Conservation (phyloP, 2,329 filamentous ascomycete species). For the Aulographum hederae region DNA sequence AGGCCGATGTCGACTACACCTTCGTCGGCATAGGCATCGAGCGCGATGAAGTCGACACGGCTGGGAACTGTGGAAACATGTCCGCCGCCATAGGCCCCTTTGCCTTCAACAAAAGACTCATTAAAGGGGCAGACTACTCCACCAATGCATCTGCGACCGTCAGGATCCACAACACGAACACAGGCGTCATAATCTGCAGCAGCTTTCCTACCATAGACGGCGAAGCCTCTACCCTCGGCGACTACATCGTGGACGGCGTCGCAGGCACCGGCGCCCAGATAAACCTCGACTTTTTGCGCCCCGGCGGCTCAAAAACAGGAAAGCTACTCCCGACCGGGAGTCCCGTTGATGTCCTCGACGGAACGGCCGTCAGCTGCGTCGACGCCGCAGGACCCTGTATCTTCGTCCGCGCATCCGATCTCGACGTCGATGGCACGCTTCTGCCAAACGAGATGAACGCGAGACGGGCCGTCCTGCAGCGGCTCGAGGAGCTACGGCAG, state of each 20-base stretch:
- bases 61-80: slow-evolving; percentile 65
- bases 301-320: slow-evolving; percentile 45
- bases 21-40: slow-evolving; percentile 52
- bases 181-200: slow-evolving; percentile 41
- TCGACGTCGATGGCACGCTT: slow-evolving; percentile 31
- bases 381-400: slow-evolving; percentile 47
- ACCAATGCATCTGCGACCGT: slow-evolving; percentile 26
- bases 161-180: slow-evolving; percentile 54
- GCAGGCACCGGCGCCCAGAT: slow-evolving; percentile 38
- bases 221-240: slow-evolving; percentile 30
- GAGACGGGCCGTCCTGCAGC: slow-evolving; percentile 27
- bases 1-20: slow-evolving; percentile 49
- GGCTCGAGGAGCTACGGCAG: slow-evolving; percentile 38
- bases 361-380: slow-evolving; percentile 35
- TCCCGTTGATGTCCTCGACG: slow-evolving; percentile 30
- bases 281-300: slow-evolving; percentile 41
- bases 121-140: slow-evolving; percentile 14
- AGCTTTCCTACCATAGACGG: slow-evolving; percentile 34
- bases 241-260: slow-evolving; percentile 47
- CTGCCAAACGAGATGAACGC: slow-evolving; percentile 35
- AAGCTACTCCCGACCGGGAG: slow-evolving; percentile 42
- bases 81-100: slow-evolving; percentile 47
- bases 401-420: slow-evolving; percentile 37
- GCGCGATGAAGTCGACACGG: slow-evolving; percentile 41
- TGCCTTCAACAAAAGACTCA: slow-evolving; percentile 36